phyloP scores from a whole-genome alignment of 192 early-diverging fungal species.

The Coemansia sp. region DNA sequence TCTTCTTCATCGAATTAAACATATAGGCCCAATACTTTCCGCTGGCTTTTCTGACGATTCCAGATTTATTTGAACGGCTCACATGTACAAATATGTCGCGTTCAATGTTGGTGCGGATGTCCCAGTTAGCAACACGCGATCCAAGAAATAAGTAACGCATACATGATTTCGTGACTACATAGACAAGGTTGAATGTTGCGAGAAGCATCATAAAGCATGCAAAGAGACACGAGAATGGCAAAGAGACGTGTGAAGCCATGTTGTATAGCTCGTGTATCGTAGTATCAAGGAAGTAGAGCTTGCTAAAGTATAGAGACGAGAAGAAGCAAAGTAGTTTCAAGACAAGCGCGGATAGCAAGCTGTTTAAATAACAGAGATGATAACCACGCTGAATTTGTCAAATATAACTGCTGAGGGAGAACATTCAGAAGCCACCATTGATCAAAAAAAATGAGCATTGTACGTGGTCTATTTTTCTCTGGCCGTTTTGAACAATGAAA shows the following conservation, averaged over 20 bases:
- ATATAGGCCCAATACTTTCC: constrained; percentile 5
- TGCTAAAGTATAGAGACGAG: too few species aligned
- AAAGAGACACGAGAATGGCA: not conserved
- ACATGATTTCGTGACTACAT: not conserved
- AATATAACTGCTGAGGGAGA: too few species aligned
- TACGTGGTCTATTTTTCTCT: too few species aligned
- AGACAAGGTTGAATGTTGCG: not conserved
- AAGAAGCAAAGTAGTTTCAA: too few species aligned
- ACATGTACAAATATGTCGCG: constrained; percentile 30
- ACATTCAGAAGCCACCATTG: too few species aligned
- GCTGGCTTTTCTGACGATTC: not conserved
- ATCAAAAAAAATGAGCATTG: too few species aligned
- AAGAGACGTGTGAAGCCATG: not conserved
- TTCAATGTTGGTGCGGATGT: constrained; percentile 21
- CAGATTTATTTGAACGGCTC: not conserved
- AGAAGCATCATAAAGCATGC: not conserved
- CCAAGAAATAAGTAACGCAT: constrained; percentile 8
- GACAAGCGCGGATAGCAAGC: too few species aligned
- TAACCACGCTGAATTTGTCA: too few species aligned
- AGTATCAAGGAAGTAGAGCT: too few species aligned
- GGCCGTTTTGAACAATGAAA: too few species aligned
- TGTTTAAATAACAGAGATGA: too few species aligned
- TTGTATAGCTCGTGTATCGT: too few species aligned
- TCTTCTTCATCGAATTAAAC: not conserved
- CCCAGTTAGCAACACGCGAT: constrained; percentile 15